Evolutionary conservation across 371 early-diverging fungal species (phyloP).

Genomic region (Circinella minor): DNA sequence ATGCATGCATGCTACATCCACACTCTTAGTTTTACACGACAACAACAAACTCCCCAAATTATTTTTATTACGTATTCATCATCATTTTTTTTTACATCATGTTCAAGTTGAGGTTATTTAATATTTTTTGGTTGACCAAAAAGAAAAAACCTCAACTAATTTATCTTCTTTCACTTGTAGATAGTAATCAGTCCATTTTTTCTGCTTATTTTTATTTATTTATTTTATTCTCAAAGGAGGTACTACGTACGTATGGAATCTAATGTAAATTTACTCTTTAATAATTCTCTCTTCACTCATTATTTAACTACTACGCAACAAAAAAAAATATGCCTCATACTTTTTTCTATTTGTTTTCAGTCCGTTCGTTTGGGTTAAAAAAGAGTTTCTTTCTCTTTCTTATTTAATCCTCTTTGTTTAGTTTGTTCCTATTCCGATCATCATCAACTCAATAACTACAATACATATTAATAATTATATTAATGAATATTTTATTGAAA

Average conservation of each 20-base stretch:
- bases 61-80: not conserved
- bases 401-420: no score
- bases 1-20: slow-evolving; percentile 6
- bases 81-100: not conserved
- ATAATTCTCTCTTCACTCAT: not conserved
- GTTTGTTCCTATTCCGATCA: no score
- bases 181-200: slow-evolving; percentile 5
- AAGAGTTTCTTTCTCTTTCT: not conserved
- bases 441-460: no score
- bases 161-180: not conserved
- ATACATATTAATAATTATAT: no score
- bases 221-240: slow-evolving; percentile 1
- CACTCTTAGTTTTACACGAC: no score
- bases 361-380: slow-evolving; percentile 6
- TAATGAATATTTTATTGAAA: no score
- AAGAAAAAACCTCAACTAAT: not conserved
- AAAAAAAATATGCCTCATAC: slow-evolving; percentile 4
- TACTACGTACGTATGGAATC: not conserved
- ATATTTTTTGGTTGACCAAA: not conserved
- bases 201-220: not conserved
- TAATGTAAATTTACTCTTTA: slow-evolving; percentile 10
- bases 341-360: not conserved
- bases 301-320: not conserved
- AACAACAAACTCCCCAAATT: no score
- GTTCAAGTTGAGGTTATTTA: not conserved